A percentile compares a stretch with the other conserved stretches of the same genome.
These are phyloP conservation scores for Aspergillus piperis DNA, from an alignment of 2,329 filamentous ascomycete species.

Conservation along the genomic window DNA sequence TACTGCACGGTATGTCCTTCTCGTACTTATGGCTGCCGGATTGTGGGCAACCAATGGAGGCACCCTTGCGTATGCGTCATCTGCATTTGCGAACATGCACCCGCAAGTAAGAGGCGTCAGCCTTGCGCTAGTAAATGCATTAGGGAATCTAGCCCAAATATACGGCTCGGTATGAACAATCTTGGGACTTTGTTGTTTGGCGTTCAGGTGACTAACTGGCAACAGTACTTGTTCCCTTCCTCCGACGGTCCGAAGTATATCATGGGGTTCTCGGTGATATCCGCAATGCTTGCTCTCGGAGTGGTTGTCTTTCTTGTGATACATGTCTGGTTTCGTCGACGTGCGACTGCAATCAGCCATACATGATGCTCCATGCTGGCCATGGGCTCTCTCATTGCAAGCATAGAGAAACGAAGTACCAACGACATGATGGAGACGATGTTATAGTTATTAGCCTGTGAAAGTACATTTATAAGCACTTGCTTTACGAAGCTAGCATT, in stretches of 20 bases:
- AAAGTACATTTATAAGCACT: not conserved
- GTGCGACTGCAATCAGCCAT: not conserved
- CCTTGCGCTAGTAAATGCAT: constrained; percentile 55
- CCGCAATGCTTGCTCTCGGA: constrained; percentile 34
- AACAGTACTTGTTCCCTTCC: constrained; percentile 51
- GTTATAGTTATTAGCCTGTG: not conserved
- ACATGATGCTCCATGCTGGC: not conserved
- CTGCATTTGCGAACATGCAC: constrained; percentile 53
- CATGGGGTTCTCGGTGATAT: constrained; percentile 45
- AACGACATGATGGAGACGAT: no score
- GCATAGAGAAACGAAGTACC: no score
- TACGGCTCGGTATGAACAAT: constrained; percentile 43
- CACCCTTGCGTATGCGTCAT: constrained; percentile 54
- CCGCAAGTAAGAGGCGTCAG: constrained; percentile 55
- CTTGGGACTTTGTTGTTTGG: no score
- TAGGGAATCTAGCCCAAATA: constrained; percentile 58
- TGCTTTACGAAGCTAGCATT: no score
- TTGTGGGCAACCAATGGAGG: constrained; percentile 57
- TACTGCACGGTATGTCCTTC: constrained; percentile 55
- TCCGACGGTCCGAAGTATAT: constrained; percentile 53
- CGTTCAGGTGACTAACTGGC: not conserved
- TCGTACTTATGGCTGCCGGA: constrained; percentile 59
- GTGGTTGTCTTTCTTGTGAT: constrained; percentile 29
- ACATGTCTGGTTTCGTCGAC: constrained; percentile 23
- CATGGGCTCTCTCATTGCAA: not conserved